phyloP scores from a whole-genome alignment of 2,329 filamentous ascomycete genomes.

The Aureobasidium sp. region DNA sequence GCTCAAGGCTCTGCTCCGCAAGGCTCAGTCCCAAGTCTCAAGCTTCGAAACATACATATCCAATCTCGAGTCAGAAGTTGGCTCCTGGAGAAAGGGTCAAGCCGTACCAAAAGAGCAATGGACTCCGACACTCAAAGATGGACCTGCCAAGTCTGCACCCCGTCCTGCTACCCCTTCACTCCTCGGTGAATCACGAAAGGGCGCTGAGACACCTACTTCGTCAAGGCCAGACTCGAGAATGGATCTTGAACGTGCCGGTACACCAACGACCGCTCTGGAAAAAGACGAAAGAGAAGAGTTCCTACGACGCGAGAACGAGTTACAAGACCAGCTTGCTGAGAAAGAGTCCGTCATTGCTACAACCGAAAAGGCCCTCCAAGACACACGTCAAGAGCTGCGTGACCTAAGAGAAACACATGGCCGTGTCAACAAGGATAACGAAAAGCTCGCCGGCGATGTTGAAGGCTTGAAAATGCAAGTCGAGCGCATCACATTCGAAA shows the following conservation, averaged over 20 bases:
- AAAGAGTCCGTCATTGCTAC: slow-evolving; percentile 75
- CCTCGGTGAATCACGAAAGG: slow-evolving; percentile 40
- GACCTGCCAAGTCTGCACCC: slow-evolving; percentile 40
- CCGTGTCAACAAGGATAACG: slow-evolving; percentile 82
- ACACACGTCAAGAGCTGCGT: slow-evolving; percentile 77
- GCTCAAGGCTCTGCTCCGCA: slow-evolving; percentile 86
- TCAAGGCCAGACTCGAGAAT: slow-evolving; percentile 56
- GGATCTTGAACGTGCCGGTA: slow-evolving; percentile 72
- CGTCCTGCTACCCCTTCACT: slow-evolving; percentile 57
- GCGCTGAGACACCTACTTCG: slow-evolving; percentile 43
- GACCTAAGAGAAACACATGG: slow-evolving; percentile 80
- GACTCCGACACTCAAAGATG: slow-evolving; percentile 58
- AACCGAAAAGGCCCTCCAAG: slow-evolving; percentile 71
- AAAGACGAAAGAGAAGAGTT: slow-evolving; percentile 98
- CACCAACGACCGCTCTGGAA: slow-evolving; percentile 79
- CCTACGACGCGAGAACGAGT: slow-evolving; percentile 85
- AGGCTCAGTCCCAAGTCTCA: slow-evolving; percentile 81
- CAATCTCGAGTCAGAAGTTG: slow-evolving; percentile 76
- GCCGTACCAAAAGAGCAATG: slow-evolving; percentile 82
- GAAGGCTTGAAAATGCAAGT: slow-evolving; percentile 96
- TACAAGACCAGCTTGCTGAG: slow-evolving; percentile 93
- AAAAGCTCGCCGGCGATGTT: slow-evolving; percentile 73
- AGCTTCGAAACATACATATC: slow-evolving; percentile 83
- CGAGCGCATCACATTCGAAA: slow-evolving; percentile 90
- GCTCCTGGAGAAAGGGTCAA: slow-evolving; percentile 82